phyloP scores from a whole-genome alignment of 139 green algal species.

The Chlorella sp. region DNA sequence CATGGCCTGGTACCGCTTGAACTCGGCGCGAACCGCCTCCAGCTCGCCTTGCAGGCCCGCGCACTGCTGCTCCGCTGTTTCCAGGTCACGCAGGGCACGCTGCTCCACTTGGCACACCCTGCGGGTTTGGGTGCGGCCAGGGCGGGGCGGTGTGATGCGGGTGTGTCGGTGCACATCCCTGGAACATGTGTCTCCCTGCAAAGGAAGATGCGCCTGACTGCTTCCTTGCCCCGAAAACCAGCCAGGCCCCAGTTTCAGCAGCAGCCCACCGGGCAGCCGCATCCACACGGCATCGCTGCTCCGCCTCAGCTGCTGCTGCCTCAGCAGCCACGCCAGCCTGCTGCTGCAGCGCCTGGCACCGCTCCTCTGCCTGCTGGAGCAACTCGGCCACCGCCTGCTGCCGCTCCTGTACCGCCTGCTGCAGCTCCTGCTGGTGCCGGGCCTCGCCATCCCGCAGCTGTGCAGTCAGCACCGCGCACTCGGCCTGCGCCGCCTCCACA shows the following conservation, averaged over 20 bases:
- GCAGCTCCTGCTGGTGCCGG: slow-evolving; percentile 5
- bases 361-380: neutral
- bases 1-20: slow-evolving; percentile 24
- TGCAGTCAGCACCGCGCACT: neutral
- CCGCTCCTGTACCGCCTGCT: neutral
- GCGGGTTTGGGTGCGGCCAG: neutral
- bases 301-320: neutral
- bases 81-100: neutral
- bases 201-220: no score
- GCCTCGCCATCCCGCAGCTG: neutral
- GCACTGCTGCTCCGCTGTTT: slow-evolving; percentile 3
- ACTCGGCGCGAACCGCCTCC: neutral
- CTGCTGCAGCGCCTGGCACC: neutral
- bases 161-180: no score
- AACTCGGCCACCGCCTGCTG: neutral
- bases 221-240: neutral
- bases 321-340: neutral
- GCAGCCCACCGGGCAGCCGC: neutral
- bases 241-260: neutral
- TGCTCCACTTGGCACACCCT: slow-evolving; percentile 18
- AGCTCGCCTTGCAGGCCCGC: neutral
- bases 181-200: neutral
- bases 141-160: neutral
- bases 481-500: neutral
- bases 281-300: slow-evolving; percentile 10